Evolutionary conservation across 164 flowering plant genomes (phyloP).

Genomic region (Malania oleifera): DNA sequence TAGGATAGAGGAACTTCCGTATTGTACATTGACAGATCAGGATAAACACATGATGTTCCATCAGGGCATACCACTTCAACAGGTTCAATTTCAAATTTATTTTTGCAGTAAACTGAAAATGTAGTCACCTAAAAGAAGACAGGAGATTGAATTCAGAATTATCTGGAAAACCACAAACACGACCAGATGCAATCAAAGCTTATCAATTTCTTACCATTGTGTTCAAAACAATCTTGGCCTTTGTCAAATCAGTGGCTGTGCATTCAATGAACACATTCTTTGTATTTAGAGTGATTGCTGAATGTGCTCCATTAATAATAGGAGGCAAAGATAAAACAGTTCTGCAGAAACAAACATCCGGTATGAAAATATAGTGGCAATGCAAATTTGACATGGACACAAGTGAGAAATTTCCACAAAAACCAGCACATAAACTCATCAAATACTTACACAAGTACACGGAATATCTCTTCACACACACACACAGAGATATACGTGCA

Average conservation of each 20-base stretch:
- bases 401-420: too few relatives aligned
- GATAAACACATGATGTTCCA: constrained; percentile 57
- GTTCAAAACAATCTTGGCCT: constrained; percentile 89
- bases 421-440: too few relatives aligned
- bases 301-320: constrained; percentile 91
- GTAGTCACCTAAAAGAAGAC: constrained; percentile 58
- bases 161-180: neutral
- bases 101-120: constrained; percentile 79
- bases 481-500: too few relatives aligned
- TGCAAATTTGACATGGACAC: too few relatives aligned
- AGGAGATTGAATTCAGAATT: too few relatives aligned
- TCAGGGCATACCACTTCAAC: constrained; percentile 73
- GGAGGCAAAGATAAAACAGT: constrained; percentile 93
- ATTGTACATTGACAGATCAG: constrained; percentile 63
- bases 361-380: too few relatives aligned
- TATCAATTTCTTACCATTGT: constrained; percentile 55
- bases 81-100: constrained; percentile 85
- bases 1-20: constrained; percentile 83
- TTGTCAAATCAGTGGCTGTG: constrained; percentile 90
- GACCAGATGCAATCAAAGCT: constrained; percentile 1
- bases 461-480: too few relatives aligned
- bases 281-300: constrained; percentile 80
- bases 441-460: too few relatives aligned
- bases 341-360: constrained; percentile 43
- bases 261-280: constrained; percentile 95